These are phyloP conservation scores for Penicillium chermesinum DNA, from an alignment of 495 filamentous ascomycete species.

Conservation along the genomic window DNA sequence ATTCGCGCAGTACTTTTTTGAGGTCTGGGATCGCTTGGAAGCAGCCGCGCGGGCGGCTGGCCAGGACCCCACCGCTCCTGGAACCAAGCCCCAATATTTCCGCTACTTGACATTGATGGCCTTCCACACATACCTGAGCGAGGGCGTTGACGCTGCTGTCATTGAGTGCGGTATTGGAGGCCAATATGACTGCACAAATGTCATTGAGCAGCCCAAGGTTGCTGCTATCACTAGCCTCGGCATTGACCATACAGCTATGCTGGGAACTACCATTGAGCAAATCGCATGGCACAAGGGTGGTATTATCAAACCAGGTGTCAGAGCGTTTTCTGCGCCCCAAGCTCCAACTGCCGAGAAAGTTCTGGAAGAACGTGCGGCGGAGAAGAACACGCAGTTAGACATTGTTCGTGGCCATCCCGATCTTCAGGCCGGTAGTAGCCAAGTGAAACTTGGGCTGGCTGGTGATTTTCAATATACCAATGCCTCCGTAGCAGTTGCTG, in stretches of 20 bases:
- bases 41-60: constrained; percentile 43
- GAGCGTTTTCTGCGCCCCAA: constrained; percentile 74
- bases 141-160: constrained; percentile 74
- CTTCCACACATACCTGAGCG: constrained; percentile 77
- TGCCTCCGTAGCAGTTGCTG: constrained; percentile 71
- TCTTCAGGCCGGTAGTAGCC: constrained; percentile 37
- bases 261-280: constrained; percentile 79
- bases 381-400: constrained; percentile 56
- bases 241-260: constrained; percentile 78
- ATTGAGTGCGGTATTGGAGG: constrained; percentile 94
- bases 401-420: constrained; percentile 60
- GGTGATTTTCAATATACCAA: constrained; percentile 84
- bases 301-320: constrained; percentile 70
- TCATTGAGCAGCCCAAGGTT: constrained; percentile 68
- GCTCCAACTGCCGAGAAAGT: constrained; percentile 60
- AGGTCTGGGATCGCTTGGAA: constrained; percentile 78
- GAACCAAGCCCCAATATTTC: constrained; percentile 78
- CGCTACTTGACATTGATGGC: constrained; percentile 87
- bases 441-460: constrained; percentile 67
- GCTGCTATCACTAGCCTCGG: constrained; percentile 78
- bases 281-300: constrained; percentile 98
- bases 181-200: constrained; percentile 89
- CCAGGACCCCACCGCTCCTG: constrained; percentile 39
- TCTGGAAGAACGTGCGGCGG: constrained; percentile 61
- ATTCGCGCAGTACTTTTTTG: constrained; percentile 84